Evolutionary conservation across 2,329 filamentous ascomycete genomes (phyloP).

Genomic region (Aureobasidium vineae): DNA sequence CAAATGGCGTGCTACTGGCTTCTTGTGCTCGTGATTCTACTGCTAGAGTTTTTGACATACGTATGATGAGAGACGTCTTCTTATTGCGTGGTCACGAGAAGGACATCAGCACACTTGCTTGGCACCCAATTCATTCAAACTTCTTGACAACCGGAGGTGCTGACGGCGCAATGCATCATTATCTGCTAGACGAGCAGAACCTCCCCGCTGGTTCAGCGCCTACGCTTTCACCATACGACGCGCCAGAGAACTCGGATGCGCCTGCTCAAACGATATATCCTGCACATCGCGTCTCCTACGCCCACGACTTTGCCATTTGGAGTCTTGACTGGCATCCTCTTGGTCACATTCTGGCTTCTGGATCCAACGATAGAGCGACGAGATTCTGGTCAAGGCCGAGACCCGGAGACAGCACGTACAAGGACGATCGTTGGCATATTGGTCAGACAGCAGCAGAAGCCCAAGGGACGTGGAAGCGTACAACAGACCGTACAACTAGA

Average conservation of each 20-base stretch:
- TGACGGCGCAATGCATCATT: conserved; percentile 88
- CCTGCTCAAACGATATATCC: conserved; percentile 90
- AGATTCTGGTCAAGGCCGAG: conserved; percentile 93
- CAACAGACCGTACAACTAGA: conserved; percentile 84
- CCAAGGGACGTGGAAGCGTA: conserved; percentile 91
- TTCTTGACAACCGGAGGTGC: conserved; percentile 87
- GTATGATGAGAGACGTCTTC: conserved; percentile 98
- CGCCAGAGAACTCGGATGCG: conserved; percentile 71
- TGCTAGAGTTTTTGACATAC: conserved; percentile 87
- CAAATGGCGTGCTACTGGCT: conserved; percentile 79
- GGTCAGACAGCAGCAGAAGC: conserved; percentile 91
- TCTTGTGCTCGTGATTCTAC: conserved; percentile 93
- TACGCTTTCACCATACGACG: conserved; percentile 80
- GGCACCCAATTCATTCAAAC: conserved; percentile 90
- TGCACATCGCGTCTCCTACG: conserved; percentile 79
- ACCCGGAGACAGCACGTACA: conserved; percentile 79
- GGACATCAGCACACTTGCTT: conserved; percentile 86
- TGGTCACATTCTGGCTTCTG: conserved; percentile 90
- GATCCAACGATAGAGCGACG: conserved; percentile 94
- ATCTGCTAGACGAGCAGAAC: conserved; percentile 93
- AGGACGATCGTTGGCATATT: conserved; percentile 92
- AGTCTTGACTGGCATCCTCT: conserved; percentile 97
- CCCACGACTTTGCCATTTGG: conserved; percentile 96
- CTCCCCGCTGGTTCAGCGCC: conserved; percentile 69
- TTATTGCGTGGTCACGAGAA: conserved; percentile 93